Base-by-base conservation (phyloP, 208 protist species). In the Crithidia fasciculata region DNA sequence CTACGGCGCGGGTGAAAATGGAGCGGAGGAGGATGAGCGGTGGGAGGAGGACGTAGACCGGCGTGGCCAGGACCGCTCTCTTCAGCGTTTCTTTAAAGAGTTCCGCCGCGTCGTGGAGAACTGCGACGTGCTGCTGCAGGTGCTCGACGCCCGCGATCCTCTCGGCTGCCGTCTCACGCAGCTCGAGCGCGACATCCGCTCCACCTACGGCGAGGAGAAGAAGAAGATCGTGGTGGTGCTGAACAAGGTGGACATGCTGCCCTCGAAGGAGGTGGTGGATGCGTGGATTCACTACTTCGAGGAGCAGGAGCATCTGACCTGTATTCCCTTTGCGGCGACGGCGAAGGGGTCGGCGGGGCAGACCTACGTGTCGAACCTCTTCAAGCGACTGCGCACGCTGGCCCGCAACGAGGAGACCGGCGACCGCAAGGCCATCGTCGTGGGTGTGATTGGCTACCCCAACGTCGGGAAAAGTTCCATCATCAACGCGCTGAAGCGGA, bases 391-490 rank as follows among this genome's bases (percentile, higher is more conserved):
- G 9, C 98, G 97, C 68, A 92, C 92, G 49, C 91, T 99, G 52
- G 80, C 80, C 15, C 80, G 72, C 57, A 80, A 44, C 95, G 84
- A 88, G 7, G 90, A 96, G 65, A 93, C 83, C 43, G 82, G 85
- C 13, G 94, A 86, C 9, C 89, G 90, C 74, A 96, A 94, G 71
- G 69, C 90, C 6, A 98, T 99, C 65, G 92, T 95, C 18, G 98
- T 99, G 15, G 98, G 98, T 56, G 96, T 99, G 43, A 98, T 99
- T 85, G 98, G 98, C 41, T 99, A 99, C 74, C 98, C 98, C 37
- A 99, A 99, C 77, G 98, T 99, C 8, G 98, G 95, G 28, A 99
- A 99, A 84, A 96, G 86, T 40, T 98, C 94, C 45, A 85, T 99
- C 28, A 99, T 99, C 75, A 99, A 99, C 76, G 92, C 93, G 2